A percentile compares a stretch with the other conserved stretches of the same genome.
These are phyloP conservation scores for Blumeriella jaapii DNA, from an alignment of 2,329 filamentous ascomycete genomes.

Conservation along the genomic window DNA sequence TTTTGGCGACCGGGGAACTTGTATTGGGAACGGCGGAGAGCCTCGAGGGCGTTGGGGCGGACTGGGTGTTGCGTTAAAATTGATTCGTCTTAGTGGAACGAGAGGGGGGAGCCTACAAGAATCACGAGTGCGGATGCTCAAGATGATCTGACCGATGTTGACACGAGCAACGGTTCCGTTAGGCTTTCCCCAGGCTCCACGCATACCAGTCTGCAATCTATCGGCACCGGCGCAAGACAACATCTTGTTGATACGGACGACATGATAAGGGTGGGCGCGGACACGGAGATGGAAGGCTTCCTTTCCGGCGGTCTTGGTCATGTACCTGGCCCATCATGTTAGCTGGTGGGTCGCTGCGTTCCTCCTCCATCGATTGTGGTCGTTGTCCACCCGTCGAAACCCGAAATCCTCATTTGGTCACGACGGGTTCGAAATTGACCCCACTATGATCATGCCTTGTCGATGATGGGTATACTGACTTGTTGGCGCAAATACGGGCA, in stretches of 20 bases:
- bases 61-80: conserved; percentile 38
- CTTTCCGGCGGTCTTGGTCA: conserved; percentile 62
- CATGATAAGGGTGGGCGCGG: conserved; percentile 97
- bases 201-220: conserved; percentile 99
- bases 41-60: conserved; percentile 90
- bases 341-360: background rate
- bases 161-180: conserved; percentile 98
- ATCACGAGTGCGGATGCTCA: conserved; percentile 96
- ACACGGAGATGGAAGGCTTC: conserved; percentile 64
- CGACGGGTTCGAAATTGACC: background rate
- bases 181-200: conserved; percentile 99
- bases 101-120: conserved; percentile 46
- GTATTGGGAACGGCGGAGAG: conserved; percentile 98
- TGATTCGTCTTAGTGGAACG: background rate
- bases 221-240: conserved; percentile 99
- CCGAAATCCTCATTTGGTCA: background rate
- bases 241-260: conserved; percentile 99
- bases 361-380: background rate
- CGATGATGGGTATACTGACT: conserved; percentile 44
- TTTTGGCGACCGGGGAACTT: conserved; percentile 99
- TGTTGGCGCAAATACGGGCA: conserved; percentile 99
- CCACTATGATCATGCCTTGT: conserved; percentile 3
- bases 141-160: conserved; percentile 99
- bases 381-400: background rate
- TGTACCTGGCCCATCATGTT: conserved; percentile 31